phyloP scores from a whole-genome alignment of 2,329 filamentous ascomycete genomes.

The Pseudogymnoascus sp. region DNA sequence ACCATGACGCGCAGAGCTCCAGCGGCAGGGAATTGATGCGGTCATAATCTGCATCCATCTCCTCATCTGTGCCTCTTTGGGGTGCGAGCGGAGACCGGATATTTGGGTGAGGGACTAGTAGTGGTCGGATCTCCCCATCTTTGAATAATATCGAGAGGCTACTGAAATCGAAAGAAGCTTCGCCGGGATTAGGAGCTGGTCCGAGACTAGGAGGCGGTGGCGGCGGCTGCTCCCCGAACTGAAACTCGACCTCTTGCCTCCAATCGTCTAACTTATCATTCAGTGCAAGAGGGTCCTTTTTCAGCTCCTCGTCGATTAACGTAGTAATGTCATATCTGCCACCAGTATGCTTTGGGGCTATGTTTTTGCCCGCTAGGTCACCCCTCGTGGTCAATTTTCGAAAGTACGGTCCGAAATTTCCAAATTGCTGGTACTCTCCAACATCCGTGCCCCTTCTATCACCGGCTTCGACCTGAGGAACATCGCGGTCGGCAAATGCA shows the following conservation, averaged over 20 bases:
- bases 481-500: not conserved
- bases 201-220: not conserved
- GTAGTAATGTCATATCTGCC: not conserved
- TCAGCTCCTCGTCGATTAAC: not conserved
- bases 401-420: not conserved
- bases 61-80: not conserved
- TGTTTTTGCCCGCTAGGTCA: not conserved
- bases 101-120: not conserved
- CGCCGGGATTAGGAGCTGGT: not conserved
- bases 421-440: not conserved
- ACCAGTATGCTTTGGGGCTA: not conserved
- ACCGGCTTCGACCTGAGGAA: not conserved
- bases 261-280: not conserved
- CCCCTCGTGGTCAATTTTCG: not conserved
- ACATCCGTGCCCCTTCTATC: not conserved
- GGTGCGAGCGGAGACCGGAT: not conserved
- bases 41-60: not conserved
- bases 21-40: not conserved
- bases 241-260: not conserved
- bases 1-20: not conserved
- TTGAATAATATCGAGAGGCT: not conserved
- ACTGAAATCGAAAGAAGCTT: not conserved
- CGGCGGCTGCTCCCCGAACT: not conserved
- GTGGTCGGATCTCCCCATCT: not conserved
- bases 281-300: not conserved